phyloP scores from a whole-genome alignment of 345 rosid species.

The Pseudoturritis turrita region DNA sequence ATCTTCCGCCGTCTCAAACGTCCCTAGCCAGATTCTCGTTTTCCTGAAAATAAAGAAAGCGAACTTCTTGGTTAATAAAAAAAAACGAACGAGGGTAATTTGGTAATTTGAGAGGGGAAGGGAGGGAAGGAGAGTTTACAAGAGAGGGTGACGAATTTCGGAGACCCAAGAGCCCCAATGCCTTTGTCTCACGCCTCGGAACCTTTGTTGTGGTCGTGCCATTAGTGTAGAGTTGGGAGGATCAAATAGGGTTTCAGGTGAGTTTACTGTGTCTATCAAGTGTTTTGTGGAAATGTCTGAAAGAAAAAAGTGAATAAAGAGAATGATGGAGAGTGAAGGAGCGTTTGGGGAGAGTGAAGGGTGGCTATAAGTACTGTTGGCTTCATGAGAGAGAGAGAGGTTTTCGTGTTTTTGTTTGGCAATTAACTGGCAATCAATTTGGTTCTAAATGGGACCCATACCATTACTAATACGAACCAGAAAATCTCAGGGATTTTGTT shows the following conservation, averaged over 20 bases:
- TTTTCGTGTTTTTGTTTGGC: slow-evolving; percentile 26
- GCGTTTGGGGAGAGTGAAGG: slow-evolving; percentile 28
- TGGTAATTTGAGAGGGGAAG: background rate
- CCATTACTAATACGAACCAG: slow-evolving; percentile 12
- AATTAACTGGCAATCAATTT: slow-evolving; percentile 63
- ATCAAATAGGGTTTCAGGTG: slow-evolving; percentile 2
- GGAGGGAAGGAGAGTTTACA: slow-evolving; percentile 39
- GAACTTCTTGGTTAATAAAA: background rate
- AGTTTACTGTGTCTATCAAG: slow-evolving; percentile 12
- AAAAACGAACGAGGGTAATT: background rate
- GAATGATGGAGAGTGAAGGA: slow-evolving; percentile 25
- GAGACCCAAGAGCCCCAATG: slow-evolving; percentile 99
- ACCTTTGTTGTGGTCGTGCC: slow-evolving; percentile 97
- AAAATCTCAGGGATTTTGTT: slow-evolving; percentile 24
- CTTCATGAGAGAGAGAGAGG: slow-evolving; percentile 19
- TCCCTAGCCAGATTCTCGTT: slow-evolving; percentile 96
- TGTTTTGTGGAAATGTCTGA: slow-evolving; percentile 45
- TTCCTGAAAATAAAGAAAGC: slow-evolving; percentile 50
- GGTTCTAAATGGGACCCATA: slow-evolving; percentile 46
- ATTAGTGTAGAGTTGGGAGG: slow-evolving; percentile 28
- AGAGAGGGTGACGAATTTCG: slow-evolving; percentile 91
- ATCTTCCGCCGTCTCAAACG: slow-evolving; percentile 95
- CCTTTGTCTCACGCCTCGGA: slow-evolving; percentile 93
- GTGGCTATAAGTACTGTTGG: slow-evolving; percentile 53
- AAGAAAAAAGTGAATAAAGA: slow-evolving; percentile 20